Evolutionary conservation across 2,329 filamentous ascomycete genomes (phyloP), one percentile per base, ranked within the genome.

Genomic region (Celoporthe dispersa): DNA sequence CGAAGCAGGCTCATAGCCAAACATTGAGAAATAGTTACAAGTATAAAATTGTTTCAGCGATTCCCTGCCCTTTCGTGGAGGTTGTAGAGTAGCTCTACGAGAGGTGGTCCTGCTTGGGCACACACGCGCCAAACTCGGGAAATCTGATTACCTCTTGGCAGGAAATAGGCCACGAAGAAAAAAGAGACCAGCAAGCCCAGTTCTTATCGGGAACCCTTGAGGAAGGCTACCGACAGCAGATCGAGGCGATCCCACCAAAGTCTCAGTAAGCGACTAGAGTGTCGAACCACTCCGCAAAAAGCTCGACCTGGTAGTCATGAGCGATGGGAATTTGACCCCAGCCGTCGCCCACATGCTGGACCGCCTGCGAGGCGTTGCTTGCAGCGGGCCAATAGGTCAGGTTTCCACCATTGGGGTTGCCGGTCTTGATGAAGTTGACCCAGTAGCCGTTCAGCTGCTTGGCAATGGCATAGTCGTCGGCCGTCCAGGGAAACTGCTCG

Each of bases 241-340:
- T 41, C 14, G 4, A 41, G 14, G 12, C 39, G n/a, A 22, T 16
- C 19, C 44, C 6, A 48, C 44, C 14, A 48, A 1, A n/a, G 3
- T 2, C 44, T 48, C 44, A 48, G 44, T 48, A n/a, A 48, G 44
- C 19, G 22, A 48, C 44, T 6, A n/a, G 22, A 7, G 44, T 71
- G n/a, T 44, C 39, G 41, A 71, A 71, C 71, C 71, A 73, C 44
- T 64, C 66, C n/a, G 69, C 57, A 55, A 71, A 61, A 51, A 73
- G 39, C 25, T 53, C 44, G 44, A 73, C 66, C 66, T 73, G 71
- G 48, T 69, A 28, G 28, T 37, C 67, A 57, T 71, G 63, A 2
- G 71, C 71, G 53, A 73, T 66, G 41, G 70, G 69, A 9, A 68
- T 69, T 9, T 67, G 70, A n/a, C 71, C 71, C 69, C 69, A 73